Conservation (phyloP, 1,284 basidiomycete genomes). For the Ceratobasidium sp. region DNA sequence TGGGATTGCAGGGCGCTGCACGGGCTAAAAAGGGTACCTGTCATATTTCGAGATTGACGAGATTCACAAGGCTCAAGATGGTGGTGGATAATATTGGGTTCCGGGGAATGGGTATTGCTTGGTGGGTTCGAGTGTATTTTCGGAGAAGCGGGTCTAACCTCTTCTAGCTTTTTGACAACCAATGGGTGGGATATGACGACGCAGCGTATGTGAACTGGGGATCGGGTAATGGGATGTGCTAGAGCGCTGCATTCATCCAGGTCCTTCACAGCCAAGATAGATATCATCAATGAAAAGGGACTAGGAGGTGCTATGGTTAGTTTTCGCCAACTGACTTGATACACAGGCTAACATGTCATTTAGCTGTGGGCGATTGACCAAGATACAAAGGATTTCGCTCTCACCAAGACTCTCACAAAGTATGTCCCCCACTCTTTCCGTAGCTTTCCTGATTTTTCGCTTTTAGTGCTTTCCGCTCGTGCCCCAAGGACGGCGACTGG, state of each 20-base stretch:
- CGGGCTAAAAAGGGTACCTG: constrained; percentile 11
- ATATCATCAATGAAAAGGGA: neutral
- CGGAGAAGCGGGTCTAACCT: no score
- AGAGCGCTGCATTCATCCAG: neutral
- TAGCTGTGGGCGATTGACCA: constrained; percentile 7
- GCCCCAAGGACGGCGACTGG: constrained; percentile 20
- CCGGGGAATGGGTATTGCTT: constrained; percentile 15
- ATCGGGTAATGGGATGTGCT: no score
- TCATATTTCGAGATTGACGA: constrained; percentile 10
- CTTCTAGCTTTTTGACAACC: constrained; percentile 6
- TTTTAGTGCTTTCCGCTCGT: constrained; percentile 4
- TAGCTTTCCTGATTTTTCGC: neutral
- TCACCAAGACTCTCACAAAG: neutral
- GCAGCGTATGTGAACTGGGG: neutral
- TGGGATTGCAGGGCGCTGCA: constrained; percentile 21
- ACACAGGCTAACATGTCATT: no score
- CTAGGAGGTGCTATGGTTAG: neutral
- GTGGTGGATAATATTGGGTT: neutral
- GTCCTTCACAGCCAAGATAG: neutral
- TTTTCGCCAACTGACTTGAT: no score
- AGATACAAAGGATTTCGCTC: constrained; percentile 8
- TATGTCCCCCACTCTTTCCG: neutral
- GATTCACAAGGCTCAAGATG: neutral
- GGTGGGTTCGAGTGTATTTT: neutral
- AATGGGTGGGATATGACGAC: constrained; percentile 22